Conservation (phyloP, 139 green algal species). For the Pseudopediastrum boryanum region DNA sequence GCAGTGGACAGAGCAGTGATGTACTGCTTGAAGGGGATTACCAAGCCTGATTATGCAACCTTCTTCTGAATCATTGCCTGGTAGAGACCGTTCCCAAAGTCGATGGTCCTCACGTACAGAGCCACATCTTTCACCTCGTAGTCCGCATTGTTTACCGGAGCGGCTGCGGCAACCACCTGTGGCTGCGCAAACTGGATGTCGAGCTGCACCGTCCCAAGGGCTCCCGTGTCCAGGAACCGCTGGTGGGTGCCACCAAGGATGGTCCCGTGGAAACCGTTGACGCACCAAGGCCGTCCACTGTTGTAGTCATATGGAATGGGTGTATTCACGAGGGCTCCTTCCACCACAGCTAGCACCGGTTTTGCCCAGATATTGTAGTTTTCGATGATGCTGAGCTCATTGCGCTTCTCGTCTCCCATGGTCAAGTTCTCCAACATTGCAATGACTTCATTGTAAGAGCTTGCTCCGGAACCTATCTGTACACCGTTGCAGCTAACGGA, state of each 20-base stretch:
- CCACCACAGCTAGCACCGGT: too few species aligned
- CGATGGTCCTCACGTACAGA: background rate
- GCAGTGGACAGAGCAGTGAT: background rate
- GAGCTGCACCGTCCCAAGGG: conserved; percentile 5
- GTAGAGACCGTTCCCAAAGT: conserved; percentile 2
- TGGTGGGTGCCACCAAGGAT: background rate
- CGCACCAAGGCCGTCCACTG: too few species aligned
- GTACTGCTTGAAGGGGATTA: conserved; percentile 6
- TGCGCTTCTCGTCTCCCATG: background rate
- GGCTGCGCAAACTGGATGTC: background rate
- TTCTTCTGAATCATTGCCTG: background rate
- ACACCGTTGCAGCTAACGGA: background rate
- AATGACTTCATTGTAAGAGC: background rate
- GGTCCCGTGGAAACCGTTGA: background rate
- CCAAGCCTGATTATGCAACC: background rate
- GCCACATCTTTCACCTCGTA: background rate
- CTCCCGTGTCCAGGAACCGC: conserved; percentile 1
- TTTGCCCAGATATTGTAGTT: background rate
- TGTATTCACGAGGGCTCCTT: too few species aligned
- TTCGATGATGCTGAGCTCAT: background rate
- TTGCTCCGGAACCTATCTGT: background rate
- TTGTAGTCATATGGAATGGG: too few species aligned
- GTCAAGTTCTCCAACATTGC: background rate
- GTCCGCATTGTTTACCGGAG: background rate
- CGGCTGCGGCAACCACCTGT: background rate